phyloP scores from a whole-genome alignment of 2,329 filamentous ascomycete genomes.

The Stagonosporopsis vannaccii region DNA sequence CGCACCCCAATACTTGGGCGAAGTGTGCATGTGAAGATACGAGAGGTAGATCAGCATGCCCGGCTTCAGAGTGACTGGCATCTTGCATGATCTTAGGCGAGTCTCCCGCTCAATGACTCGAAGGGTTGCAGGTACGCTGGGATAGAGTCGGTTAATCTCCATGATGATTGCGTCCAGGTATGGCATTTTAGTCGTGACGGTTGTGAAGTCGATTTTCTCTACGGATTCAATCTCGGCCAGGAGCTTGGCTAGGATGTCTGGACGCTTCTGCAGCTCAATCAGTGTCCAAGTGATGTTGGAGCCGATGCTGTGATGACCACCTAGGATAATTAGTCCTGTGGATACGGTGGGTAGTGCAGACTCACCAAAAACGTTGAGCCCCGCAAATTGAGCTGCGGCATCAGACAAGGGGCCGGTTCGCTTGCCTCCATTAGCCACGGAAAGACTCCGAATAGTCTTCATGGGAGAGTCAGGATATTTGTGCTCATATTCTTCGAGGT shows the following conservation, averaged over 20 bases:
- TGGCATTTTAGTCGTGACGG: conserved; percentile 4
- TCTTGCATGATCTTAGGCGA: background rate
- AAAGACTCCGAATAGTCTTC: conserved; percentile 10
- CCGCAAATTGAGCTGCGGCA: conserved; percentile 2
- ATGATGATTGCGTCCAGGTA: conserved; percentile 13
- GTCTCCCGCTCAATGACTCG: conserved; percentile 8
- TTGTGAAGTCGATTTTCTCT: background rate
- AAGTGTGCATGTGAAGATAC: conserved; percentile 9
- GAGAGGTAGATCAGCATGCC: conserved; percentile 14
- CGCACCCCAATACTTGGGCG: conserved; percentile 2
- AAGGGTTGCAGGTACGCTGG: conserved; percentile 8
- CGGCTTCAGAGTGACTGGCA: conserved; percentile 2
- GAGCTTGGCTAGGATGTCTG: background rate
- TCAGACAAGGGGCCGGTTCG: conserved; percentile 1
- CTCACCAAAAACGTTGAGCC: conserved; percentile 7
- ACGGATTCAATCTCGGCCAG: conserved; percentile 1
- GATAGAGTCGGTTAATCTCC: conserved; percentile 10
- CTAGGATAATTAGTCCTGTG: background rate
- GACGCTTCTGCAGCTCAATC: conserved; percentile 7
- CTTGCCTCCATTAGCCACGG: background rate
- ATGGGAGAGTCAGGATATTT: conserved; percentile 2
- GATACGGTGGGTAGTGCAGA: background rate
- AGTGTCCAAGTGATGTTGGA: conserved; percentile 9
- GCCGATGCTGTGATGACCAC: conserved; percentile 13
- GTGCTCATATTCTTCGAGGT: conserved; percentile 1